phyloP scores from a whole-genome alignment of 176 grass and related monocot genomes.

The Juncus effusus region DNA sequence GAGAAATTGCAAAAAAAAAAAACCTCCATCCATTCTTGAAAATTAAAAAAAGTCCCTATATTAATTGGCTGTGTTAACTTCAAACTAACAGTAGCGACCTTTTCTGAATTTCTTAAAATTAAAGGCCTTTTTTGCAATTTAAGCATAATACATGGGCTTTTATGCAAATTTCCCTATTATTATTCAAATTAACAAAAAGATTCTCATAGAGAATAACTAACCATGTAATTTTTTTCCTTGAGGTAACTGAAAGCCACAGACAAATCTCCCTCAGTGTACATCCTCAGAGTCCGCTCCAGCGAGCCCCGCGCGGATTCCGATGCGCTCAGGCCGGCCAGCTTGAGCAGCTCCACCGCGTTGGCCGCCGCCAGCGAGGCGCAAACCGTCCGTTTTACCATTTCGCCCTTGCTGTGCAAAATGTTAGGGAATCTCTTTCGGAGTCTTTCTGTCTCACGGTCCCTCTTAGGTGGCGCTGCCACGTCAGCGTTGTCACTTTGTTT shows the following conservation, averaged over 20 bases:
- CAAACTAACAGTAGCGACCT: too few relatives aligned
- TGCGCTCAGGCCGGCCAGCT: conserved; percentile 78
- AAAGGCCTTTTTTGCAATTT: too few relatives aligned
- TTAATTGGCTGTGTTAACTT: too few relatives aligned
- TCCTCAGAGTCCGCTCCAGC: conserved; percentile 58
- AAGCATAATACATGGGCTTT: too few relatives aligned
- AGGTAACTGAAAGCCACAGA: conserved; percentile 82
- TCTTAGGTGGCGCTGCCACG: conserved; percentile 15
- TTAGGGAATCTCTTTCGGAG: conserved; percentile 22
- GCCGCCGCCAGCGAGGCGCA: conserved; percentile 65
- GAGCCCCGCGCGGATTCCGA: conserved; percentile 64
- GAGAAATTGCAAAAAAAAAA: too few relatives aligned
- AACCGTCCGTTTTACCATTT: conserved; percentile 49
- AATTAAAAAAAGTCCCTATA: too few relatives aligned
- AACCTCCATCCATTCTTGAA: too few relatives aligned
- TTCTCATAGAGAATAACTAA: too few relatives aligned
- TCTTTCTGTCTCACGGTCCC: conserved; percentile 24
- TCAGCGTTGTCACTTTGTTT: conserved; percentile 24
- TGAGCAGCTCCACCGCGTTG: conserved; percentile 82
- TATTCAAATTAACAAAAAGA: too few relatives aligned
- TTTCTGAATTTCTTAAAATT: too few relatives aligned
- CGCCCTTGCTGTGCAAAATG: conserved; percentile 36
- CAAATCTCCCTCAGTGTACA: conserved; percentile 79
- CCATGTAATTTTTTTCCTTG: conserved; percentile 73
- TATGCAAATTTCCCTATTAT: too few relatives aligned